phyloP scores from a whole-genome alignment of 768 basidiomycete species.

The Pulveroboletus frians region DNA sequence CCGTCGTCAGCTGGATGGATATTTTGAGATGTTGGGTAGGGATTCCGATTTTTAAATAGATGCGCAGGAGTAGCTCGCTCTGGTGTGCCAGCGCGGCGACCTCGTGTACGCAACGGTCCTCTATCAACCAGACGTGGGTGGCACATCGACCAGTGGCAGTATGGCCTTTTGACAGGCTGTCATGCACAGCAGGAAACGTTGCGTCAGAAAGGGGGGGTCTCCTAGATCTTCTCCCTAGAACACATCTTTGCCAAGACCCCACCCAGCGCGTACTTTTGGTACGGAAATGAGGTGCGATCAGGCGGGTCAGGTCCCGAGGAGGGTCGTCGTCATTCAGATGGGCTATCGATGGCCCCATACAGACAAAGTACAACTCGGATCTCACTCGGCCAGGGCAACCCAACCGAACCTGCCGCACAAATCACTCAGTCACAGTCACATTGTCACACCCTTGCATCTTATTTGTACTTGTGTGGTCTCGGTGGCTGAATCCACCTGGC shows the following conservation, averaged over 20 bases:
- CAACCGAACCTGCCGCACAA: slow-evolving; percentile 27
- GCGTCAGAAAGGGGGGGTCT: not conserved
- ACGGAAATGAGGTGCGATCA: not conserved
- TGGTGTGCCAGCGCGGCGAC: slow-evolving; percentile 2
- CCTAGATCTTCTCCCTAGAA: slow-evolving; percentile 17
- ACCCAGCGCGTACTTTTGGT: not conserved
- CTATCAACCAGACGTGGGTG: slow-evolving; percentile 14
- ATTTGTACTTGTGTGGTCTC: slow-evolving; percentile 18
- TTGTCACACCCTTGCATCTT: not conserved
- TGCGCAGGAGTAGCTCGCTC: not conserved
- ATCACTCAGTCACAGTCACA: slow-evolving; percentile 22
- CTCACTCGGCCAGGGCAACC: too few species aligned
- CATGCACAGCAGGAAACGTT: slow-evolving; percentile 23
- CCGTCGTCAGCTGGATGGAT: not conserved
- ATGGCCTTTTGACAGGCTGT: slow-evolving; percentile 21
- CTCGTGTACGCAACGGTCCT: slow-evolving; percentile 5
- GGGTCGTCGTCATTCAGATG: not conserved
- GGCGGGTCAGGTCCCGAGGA: not conserved
- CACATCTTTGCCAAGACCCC: too few species aligned
- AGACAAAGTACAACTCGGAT: slow-evolving; percentile 9
- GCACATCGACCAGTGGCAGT: slow-evolving; percentile 17
- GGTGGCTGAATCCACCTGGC: slow-evolving; percentile 21
- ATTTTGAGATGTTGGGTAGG: not conserved
- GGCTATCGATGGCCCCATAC: not conserved
- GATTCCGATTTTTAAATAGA: not conserved